Evolutionary conservation across 345 rosid species (phyloP).

Genomic region (Geranium rotundifolium): DNA sequence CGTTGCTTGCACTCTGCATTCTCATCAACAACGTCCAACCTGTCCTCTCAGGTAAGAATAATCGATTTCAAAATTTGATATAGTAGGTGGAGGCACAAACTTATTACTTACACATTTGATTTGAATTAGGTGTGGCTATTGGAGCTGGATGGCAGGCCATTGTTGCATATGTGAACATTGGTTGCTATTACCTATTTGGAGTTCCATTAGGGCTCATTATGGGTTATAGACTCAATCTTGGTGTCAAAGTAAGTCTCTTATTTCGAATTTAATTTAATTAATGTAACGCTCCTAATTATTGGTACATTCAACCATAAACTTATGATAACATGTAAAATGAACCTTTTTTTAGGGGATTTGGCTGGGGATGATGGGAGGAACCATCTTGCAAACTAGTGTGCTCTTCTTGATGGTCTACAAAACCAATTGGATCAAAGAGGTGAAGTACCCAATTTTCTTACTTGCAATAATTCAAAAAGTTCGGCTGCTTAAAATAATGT

Average conservation of each 20-base stretch:
- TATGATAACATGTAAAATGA: background rate
- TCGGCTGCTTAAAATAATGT: too few species aligned
- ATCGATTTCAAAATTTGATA: too few species aligned
- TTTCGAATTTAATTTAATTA: conserved; percentile 5
- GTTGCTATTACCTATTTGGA: conserved; percentile 49
- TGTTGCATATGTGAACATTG: conserved; percentile 55
- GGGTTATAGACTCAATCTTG: conserved; percentile 38
- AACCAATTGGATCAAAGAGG: conserved; percentile 8
- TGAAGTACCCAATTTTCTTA: background rate
- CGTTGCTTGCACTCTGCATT: conserved; percentile 55
- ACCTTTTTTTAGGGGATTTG: conserved; percentile 3
- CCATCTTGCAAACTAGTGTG: background rate
- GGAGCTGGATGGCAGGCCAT: conserved; percentile 54
- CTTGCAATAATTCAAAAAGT: too few species aligned
- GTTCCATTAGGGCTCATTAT: conserved; percentile 47
- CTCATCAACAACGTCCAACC: conserved; percentile 69
- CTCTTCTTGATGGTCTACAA: background rate
- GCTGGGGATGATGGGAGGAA: conserved; percentile 6
- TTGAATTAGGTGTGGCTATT: conserved; percentile 17
- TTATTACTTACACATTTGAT: too few species aligned
- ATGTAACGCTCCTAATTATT: background rate
- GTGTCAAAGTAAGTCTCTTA: conserved; percentile 29
- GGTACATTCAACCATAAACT: too few species aligned
- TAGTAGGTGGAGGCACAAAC: too few species aligned
- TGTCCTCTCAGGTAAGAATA: conserved; percentile 61